These are phyloP conservation scores for Daedaleopsis nitida DNA, from an alignment of 768 basidiomycete genomes.

Conservation along the genomic window DNA sequence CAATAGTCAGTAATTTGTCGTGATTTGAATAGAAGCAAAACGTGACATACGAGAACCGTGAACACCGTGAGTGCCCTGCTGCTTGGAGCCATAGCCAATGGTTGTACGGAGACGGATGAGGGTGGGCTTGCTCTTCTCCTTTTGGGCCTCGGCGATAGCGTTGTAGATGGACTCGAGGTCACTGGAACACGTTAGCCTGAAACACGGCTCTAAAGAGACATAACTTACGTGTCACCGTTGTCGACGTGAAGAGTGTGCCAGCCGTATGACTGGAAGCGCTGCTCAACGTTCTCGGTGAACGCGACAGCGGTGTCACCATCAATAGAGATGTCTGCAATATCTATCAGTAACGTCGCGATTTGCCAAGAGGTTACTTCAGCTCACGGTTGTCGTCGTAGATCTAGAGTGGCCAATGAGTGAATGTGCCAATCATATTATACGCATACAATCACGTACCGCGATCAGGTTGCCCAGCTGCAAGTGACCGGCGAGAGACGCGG, in stretches of 20 bases:
- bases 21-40: neutral
- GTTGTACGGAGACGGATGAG: constrained; percentile 86
- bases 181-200: constrained; percentile 38
- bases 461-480: constrained; percentile 92
- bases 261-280: constrained; percentile 87
- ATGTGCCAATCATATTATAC: neutral
- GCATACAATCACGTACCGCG: constrained; percentile 56
- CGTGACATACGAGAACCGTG: constrained; percentile 83
- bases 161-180: constrained; percentile 78
- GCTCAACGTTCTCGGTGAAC: constrained; percentile 92
- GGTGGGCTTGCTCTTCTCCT: constrained; percentile 81
- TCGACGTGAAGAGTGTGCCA: constrained; percentile 91
- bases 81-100: constrained; percentile 92
- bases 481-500: constrained; percentile 91
- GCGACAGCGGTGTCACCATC: constrained; percentile 91
- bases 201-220: neutral
- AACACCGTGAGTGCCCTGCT: constrained; percentile 91
- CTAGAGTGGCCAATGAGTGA: constrained; percentile 38
- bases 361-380: constrained; percentile 30
- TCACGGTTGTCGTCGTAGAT: constrained; percentile 95
- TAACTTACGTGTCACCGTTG: constrained; percentile 67
- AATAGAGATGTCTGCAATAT: constrained; percentile 81
- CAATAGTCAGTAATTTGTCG: neutral
- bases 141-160: constrained; percentile 77
- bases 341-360: constrained; percentile 12